Evolutionary conservation across 495 filamentous ascomycete species (phyloP), one percentile per base, ranked within the genome.

Genomic region (Neurospora hispaniola): DNA sequence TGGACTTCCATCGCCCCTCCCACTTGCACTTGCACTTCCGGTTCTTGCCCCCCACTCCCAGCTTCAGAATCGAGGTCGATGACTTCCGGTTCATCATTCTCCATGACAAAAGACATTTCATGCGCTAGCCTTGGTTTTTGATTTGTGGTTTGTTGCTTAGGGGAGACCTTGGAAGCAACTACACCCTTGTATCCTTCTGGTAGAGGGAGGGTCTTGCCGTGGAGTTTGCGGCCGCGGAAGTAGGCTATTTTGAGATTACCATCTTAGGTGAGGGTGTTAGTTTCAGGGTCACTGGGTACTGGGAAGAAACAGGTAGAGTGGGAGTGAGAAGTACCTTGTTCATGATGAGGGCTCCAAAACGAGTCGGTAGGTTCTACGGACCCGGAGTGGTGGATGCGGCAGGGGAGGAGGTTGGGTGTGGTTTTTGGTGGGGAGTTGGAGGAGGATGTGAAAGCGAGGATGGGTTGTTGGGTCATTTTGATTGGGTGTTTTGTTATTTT

Each of bases 211-310:
- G 83, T 79, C 72, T 88, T 90, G 38, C 93, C 93, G 59, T 87
- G 85, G 20, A 98, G 84, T 76, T 91, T 96, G 48, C 95, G 89
- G 42, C 95, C 95, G 40, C 95, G 91, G 74, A 97, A 92, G 78
- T 95, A 92, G 27, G 90, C 84, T 2, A 88, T 90, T 20, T 83
- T 85, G 35, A 77, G 85, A 6, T 85, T 86, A 6, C 35, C 35
- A 6, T 38, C 35, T 38, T 38, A 2, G 35, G 35, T 38, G 3
- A 6, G 35, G 4, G 4, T 38, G 35, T 38, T 38, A 38, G 35
- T 38, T 38, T 38, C 2, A 31, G 27, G 27, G 27, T 31, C 2
- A 31, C 27, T 23, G 23, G 27, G 27, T 31, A 38, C 35, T 5
- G 4, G 35, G 3, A 31, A 31, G 27, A 31, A 2, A 31, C 27